Evolutionary conservation across 192 early-diverging fungal species (phyloP).

Genomic region (Funneliformis mosseae): DNA sequence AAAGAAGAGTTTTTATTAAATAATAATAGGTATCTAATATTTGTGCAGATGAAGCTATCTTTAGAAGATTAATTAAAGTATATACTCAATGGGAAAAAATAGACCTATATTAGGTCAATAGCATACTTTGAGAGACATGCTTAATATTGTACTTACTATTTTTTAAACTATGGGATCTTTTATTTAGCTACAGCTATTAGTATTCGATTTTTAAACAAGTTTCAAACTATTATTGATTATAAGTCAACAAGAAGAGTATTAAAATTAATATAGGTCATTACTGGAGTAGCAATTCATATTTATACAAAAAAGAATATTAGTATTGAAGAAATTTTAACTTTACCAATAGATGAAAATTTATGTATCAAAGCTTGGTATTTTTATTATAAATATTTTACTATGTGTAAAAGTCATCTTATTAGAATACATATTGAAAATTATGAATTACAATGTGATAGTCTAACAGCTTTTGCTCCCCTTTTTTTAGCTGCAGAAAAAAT

Average conservation of each 20-base stretch:
- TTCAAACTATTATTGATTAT: no score
- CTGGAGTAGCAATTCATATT: not conserved
- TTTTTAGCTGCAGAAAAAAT: no score
- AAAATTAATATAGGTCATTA: not conserved
- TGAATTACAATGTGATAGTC: no score
- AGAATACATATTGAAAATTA: no score
- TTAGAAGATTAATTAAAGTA: not conserved
- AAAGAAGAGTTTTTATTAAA: not conserved
- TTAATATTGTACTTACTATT: not conserved
- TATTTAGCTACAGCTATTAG: not conserved
- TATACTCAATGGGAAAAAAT: not conserved
- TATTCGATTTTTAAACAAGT: not conserved
- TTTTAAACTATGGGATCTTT: not conserved
- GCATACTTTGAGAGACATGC: not conserved
- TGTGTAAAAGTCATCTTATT: no score
- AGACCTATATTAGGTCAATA: not conserved
- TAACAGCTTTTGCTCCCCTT: no score
- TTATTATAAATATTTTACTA: no score
- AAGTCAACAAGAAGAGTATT: no score
- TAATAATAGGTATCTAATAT: not conserved
- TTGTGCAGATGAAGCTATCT: not conserved
- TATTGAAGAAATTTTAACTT: not conserved
- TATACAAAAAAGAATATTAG: not conserved
- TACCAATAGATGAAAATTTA: no score
- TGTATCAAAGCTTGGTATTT: no score